Conservation (phyloP, 2,329 filamentous ascomycete species). For the Alternaria infectoria region DNA sequence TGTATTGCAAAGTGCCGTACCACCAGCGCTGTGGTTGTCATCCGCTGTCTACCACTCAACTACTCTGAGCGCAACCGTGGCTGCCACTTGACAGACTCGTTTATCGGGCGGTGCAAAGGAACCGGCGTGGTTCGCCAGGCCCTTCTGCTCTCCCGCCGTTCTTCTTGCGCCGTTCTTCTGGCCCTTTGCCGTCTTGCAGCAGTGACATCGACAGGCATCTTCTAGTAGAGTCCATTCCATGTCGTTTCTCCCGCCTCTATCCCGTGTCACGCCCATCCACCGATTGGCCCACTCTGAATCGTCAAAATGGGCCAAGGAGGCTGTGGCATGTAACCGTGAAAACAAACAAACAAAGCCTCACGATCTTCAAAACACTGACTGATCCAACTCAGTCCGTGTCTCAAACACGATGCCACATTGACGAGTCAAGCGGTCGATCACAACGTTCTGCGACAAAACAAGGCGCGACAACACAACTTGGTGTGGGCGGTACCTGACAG, state of each 20-base stretch:
- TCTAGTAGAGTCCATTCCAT: constrained; percentile 15
- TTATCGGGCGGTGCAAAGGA: constrained; percentile 25
- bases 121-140: constrained; percentile 24
- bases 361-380: constrained; percentile 19
- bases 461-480: constrained; percentile 19
- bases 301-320: constrained; percentile 11
- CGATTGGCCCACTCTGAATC: constrained; percentile 19
- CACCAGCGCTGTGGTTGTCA: constrained; percentile 22
- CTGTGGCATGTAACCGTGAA: neutral
- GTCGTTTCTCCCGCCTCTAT: constrained; percentile 16
- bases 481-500: constrained; percentile 18
- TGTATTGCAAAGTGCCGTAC: constrained; percentile 17
- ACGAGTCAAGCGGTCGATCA: constrained; percentile 13
- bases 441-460: constrained; percentile 9
- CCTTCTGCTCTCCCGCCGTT: constrained; percentile 13
- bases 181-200: constrained; percentile 25
- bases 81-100: constrained; percentile 28
- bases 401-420: constrained; percentile 4
- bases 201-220: constrained; percentile 27
- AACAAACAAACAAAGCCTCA: constrained; percentile 34
- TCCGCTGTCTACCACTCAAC: constrained; percentile 24
- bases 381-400: constrained; percentile 12
- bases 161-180: constrained; percentile 25
- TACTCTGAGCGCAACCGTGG: constrained; percentile 30
- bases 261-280: constrained; percentile 16